Evolutionary conservation across 345 rosid genomes (phyloP), one percentile per base, ranked within the genome.

Genomic region (Zanthoxylum bungeanum): DNA sequence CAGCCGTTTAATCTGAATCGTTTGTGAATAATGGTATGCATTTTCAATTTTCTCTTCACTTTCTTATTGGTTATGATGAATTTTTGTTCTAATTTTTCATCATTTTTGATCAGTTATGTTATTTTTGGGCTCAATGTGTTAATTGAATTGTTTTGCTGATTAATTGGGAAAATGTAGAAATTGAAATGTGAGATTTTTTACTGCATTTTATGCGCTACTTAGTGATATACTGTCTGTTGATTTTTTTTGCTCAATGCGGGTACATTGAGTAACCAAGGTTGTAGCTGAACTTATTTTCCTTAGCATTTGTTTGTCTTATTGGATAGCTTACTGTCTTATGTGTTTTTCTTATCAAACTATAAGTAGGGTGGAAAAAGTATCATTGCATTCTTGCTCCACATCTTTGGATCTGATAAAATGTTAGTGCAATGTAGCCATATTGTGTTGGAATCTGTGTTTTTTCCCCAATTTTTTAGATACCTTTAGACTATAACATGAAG

Each of bases 11-110:
- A 74, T 77, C 85, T 59, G 64, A 76, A 75, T 73, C 76, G 63
- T 30, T 24, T 9, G 59, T 65, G 64, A 63, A 74, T 27, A 65
- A 85, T 85, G 88, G 88, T 82, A 21, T 1, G 42, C 57, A 8
- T 40, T 27, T 61, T 67, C n/a, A n/a, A n/a, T n/a, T n/a, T n/a
- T n/a, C n/a, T n/a, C n/a, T n/a, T 37, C 2, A 1, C 24, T 4
- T 3, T 44, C 7, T 40, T 63, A 9, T n/a, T 11, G 6, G 7
- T 37, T 11, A 31, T 21, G 3, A 33, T 36, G 22, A 11, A 22
- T 51, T 51, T 51, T 22, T 1, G 22, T 17, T 24, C 22, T 11
- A 51, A 19, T 2, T 58, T 58, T 31, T 28, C 12, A 58, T 31
- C 11, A 30, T 58, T 58, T 31, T 17, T 5, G 1, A 31, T 58